These are phyloP conservation scores for Pseudognaphalium luteoalbum DNA, from an alignment of 129 eudicot species.

Conservation along the genomic window DNA sequence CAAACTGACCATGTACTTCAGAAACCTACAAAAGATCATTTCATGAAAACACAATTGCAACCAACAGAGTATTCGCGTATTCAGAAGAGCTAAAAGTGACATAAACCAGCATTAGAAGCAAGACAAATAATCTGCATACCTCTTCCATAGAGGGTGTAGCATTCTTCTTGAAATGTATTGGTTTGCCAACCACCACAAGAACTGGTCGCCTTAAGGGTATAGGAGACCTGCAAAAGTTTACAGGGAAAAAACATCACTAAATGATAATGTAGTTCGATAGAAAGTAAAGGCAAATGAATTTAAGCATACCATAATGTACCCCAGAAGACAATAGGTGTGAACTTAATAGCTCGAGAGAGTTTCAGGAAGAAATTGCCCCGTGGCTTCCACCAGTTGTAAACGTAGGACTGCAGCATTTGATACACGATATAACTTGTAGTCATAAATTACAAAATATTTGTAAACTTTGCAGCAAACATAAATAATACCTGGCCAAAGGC, in stretches of 20 bases:
- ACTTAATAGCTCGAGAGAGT: conserved; percentile 73
- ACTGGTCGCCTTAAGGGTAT: conserved; percentile 69
- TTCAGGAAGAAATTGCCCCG: conserved; percentile 54
- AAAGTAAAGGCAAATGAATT: not conserved
- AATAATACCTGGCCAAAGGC: conserved; percentile 83
- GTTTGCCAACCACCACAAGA: conserved; percentile 92
- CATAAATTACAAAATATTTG: not conserved
- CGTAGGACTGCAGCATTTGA: conserved; percentile 55
- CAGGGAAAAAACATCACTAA: not conserved
- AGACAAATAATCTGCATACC: conserved; percentile 44
- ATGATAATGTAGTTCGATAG: not conserved
- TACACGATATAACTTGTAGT: not conserved
- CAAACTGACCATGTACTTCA: conserved; percentile 67
- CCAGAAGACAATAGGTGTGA: conserved; percentile 83
- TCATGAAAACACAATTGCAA: not conserved
- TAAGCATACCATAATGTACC: conserved; percentile 77
- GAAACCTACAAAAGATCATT: conserved; percentile 44
- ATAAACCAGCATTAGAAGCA: not conserved
- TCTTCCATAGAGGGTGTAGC: conserved; percentile 69
- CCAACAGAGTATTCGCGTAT: not conserved
- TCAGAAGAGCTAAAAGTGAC: not conserved
- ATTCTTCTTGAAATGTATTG: conserved; percentile 61
- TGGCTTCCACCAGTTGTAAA: conserved; percentile 98
- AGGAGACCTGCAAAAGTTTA: conserved; percentile 61
- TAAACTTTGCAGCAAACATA: not conserved